Percentiles rank a stretch among this genome's conserved stretches.
Conservation (phyloP, 2,329 filamentous ascomycete genomes). For the Pseudopyrenochaeta lycopersici region DNA sequence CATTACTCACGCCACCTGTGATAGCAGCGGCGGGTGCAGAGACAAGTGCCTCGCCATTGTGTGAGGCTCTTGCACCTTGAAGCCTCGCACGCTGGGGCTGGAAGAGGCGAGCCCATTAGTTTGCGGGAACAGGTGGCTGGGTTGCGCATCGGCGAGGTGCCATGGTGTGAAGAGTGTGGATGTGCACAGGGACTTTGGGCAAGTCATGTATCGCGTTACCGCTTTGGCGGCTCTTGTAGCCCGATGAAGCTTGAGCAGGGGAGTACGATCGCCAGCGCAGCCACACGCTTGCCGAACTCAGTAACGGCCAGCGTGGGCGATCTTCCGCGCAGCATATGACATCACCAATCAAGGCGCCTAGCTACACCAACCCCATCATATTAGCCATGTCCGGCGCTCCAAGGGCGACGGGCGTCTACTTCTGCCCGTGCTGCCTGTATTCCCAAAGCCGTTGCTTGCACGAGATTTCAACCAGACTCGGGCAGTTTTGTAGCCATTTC, state of each 20-base stretch:
- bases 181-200: neutral
- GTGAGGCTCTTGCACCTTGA: too few species aligned
- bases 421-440: constrained; percentile 1
- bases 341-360: constrained; percentile 28
- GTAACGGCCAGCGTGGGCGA: constrained; percentile 21
- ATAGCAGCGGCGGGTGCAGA: too few species aligned
- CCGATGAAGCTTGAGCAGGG: neutral
- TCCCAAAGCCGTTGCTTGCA: neutral
- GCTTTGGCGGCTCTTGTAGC: neutral
- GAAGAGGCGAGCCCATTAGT: too few species aligned
- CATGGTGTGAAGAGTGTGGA: neutral
- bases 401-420: constrained; percentile 7
- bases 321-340: constrained; percentile 32
- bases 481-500: neutral
- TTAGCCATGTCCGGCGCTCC: constrained; percentile 28
- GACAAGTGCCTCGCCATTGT: too few species aligned
- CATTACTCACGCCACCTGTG: too few species aligned
- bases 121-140: too few species aligned
- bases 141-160: too few species aligned
- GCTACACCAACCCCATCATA: constrained; percentile 31
- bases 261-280: constrained; percentile 16
- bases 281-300: constrained; percentile 12
- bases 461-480: neutral
- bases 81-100: too few species aligned
- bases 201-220: neutral